Evolutionary conservation across 108 stramenopile species (phyloP).

Genomic region (Cyclotella sp.): DNA sequence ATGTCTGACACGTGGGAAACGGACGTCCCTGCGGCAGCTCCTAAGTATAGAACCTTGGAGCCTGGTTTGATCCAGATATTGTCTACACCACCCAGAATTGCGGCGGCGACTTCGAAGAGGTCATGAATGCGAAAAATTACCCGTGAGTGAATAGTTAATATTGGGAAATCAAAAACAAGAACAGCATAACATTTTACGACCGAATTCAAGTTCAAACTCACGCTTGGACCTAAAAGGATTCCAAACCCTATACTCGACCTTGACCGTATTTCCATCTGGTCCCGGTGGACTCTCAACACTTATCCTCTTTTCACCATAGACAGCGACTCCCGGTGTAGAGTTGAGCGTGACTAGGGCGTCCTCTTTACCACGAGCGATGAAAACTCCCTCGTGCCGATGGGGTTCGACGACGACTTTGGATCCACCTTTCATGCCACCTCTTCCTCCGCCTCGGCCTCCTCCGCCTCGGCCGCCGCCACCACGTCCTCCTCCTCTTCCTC

Average conservation of each 20-base stretch:
- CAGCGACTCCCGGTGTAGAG: slow-evolving; percentile 97
- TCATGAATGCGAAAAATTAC: background rate
- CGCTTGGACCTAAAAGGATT: slow-evolving; percentile 99
- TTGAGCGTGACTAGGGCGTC: slow-evolving; percentile 99
- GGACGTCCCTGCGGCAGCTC: slow-evolving; percentile 98
- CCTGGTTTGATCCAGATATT: slow-evolving; percentile 98
- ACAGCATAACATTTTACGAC: background rate
- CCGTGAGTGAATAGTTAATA: slow-evolving; percentile 4
- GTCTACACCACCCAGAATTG: slow-evolving; percentile 98
- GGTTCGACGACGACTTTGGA: slow-evolving; percentile 96
- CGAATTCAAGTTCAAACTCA: slow-evolving; percentile 57
- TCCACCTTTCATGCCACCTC: slow-evolving; percentile 92
- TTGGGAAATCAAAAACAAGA: background rate
- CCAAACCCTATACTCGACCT: slow-evolving; percentile 99
- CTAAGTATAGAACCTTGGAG: slow-evolving; percentile 97
- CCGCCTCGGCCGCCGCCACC: slow-evolving; percentile 67
- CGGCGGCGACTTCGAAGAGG: slow-evolving; percentile 85
- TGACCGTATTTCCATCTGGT: slow-evolving; percentile 86
- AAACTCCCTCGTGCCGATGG: slow-evolving; percentile 98
- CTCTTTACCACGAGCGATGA: slow-evolving; percentile 98
- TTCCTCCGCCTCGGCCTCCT: slow-evolving; percentile 65
- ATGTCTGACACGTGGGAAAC: slow-evolving; percentile 99
- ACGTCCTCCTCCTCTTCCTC: slow-evolving; percentile 58
- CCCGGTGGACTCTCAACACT: slow-evolving; percentile 91
- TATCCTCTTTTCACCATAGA: slow-evolving; percentile 99